Conservation (phyloP, 169 alveolate genomes). For the Eimeria falciformis region DNA sequence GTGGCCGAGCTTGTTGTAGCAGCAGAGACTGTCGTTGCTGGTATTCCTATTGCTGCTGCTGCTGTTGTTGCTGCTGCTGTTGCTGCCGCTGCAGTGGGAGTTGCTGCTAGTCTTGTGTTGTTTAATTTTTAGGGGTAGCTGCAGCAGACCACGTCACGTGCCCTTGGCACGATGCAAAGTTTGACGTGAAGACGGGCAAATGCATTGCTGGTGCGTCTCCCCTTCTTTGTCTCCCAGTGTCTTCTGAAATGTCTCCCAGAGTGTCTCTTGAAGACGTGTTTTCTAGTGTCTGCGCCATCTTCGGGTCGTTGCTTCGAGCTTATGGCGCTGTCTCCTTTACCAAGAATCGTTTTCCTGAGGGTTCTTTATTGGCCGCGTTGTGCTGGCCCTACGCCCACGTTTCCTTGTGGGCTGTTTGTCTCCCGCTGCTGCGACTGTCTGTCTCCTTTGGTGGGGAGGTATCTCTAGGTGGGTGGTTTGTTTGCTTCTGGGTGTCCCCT, state of each 20-base stretch:
- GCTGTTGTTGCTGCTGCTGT: slow-evolving; percentile 38
- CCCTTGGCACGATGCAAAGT: slow-evolving; percentile 78
- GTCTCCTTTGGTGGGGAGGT: too few species aligned
- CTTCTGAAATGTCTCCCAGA: too few species aligned
- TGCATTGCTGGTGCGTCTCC: slow-evolving; percentile 72
- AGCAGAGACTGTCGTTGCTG: neutral
- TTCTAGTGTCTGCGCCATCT: too few species aligned
- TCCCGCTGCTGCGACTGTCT: neutral
- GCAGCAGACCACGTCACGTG: slow-evolving; percentile 60
- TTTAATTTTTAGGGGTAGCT: slow-evolving; percentile 7
- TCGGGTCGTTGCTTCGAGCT: too few species aligned
- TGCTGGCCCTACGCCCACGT: neutral
- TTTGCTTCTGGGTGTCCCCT: neutral
- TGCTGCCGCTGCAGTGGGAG: slow-evolving; percentile 30
- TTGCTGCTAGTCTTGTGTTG: neutral
- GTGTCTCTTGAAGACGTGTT: too few species aligned
- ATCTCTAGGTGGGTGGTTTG: too few species aligned
- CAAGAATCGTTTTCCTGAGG: slow-evolving; percentile 6
- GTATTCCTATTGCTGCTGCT: neutral
- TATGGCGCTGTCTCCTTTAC: neutral
- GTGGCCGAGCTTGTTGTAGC: neutral
- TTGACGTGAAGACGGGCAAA: slow-evolving; percentile 79
- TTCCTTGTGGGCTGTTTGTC: neutral
- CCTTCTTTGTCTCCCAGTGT: neutral
- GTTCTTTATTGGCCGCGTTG: neutral